phyloP scores from a whole-genome alignment of 352 stramenopile genomes.

The Thraustochytrium sp. region DNA sequence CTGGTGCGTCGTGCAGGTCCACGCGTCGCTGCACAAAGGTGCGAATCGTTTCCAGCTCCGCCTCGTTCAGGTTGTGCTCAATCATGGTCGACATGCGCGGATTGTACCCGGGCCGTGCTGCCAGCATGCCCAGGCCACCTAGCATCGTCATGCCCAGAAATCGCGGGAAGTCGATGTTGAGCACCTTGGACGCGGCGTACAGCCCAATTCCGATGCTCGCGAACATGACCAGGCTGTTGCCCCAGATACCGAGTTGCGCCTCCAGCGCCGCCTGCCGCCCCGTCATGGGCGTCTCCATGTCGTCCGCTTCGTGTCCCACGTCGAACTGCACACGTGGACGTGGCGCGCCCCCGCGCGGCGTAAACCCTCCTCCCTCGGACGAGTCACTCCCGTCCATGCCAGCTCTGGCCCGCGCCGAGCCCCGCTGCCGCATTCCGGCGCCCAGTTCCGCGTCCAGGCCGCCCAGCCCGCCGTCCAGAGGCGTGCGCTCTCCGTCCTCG shows the following conservation, averaged over 20 bases:
- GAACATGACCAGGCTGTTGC: constrained; percentile 33
- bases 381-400: background rate
- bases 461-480: background rate
- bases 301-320: background rate
- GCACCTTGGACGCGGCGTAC: background rate
- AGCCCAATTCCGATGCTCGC: constrained; percentile 6
- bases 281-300: background rate
- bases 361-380: background rate
- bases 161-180: constrained; percentile 17
- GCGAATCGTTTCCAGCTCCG: constrained; percentile 32
- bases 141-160: constrained; percentile 29
- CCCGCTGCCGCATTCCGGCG: background rate
- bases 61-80: constrained; percentile 21
- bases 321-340: background rate
- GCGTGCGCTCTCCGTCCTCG: background rate
- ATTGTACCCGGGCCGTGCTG: constrained; percentile 14
- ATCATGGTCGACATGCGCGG: constrained; percentile 21
- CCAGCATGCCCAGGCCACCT: constrained; percentile 19
- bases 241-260: constrained; percentile 3
- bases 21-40: constrained; percentile 20
- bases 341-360: background rate
- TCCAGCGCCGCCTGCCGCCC: background rate
- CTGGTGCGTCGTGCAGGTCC: background rate
- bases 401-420: background rate
- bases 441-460: background rate